Base-by-base conservation (phyloP, 768 basidiomycete genomes). In the Cytidiella melzeri region DNA sequence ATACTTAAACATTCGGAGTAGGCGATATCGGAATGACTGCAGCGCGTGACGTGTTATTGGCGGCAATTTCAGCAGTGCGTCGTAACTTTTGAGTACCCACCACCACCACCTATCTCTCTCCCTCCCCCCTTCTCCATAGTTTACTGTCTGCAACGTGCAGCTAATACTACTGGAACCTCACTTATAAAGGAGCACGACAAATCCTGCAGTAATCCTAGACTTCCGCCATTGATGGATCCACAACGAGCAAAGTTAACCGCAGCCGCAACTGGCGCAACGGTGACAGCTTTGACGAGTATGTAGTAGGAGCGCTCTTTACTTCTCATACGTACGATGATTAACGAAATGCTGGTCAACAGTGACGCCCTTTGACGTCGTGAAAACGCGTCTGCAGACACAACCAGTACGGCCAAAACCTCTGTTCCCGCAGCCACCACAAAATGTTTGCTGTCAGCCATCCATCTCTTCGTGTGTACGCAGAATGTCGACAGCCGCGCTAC, bases 321-420 rank as follows among this genome's bases (percentile, higher is more conserved):
- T 9, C 10, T 39, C 21, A 56, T 21, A 3, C 20, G 5, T 51
- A 4, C 56, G 50, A 52, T 60, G 47, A 7, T n/a, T 45, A n/a
- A n/a, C n/a, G n/a, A 52, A 39, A 15, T 21, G 41, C n/a, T 37
- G 46, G 26, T 26, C 50, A 50, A 9, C 63, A 98, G 95, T 99
- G 96, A 98, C 95, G 2, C 96, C 96, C 3, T 99, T 99, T 65
- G 96, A 99, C 68, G 92, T 99, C 47, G 78, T 98, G 57, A 98
- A 98, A 67, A 98, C 95, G 11, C 82, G 96, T 24, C 72, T 99
- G 15, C 96, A 99, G 66, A 98, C 96, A 0, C 92, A 89, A 64
- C 84, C 84, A n/a, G 70, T 44, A 38, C 55, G 26, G 20, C 52
- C 45, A 19, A 65, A 65, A 62, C 70, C 65, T 28, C 71, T 80